Evolutionary conservation across 2,329 filamentous ascomycete genomes (phyloP), one percentile per base, ranked within the genome.

Genomic region (Paecilomyces sp.): DNA sequence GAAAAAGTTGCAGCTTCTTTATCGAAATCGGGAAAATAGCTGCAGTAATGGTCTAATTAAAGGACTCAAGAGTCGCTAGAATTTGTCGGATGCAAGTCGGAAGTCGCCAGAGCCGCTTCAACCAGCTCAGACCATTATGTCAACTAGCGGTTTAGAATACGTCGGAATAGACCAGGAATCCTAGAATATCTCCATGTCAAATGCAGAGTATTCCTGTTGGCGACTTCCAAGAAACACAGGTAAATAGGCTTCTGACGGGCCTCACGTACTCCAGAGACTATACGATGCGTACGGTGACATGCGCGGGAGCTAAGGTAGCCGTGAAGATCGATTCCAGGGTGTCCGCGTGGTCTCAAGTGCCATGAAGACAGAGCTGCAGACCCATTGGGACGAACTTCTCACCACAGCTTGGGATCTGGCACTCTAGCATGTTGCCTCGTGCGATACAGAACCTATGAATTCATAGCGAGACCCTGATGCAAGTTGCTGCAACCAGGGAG

Each of bases 21-120:
- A 55, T 57, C 58, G 59, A 52, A 58, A 60, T 63, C 60, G 58
- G 59, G 60, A 62, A 61, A 55, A 47, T 52, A 58, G 58, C 55
- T 64, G 61, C 60, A 61, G 51, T 28, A 31, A 25, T n/a, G 18
- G 50, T 57, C 28, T 53, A 53, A 25, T 53, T 53, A 53, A 53
- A 25, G 51, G 22, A 13, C 28, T 13, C 51, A 25, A 53, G 41
- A 47, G 9, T 24, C 22, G 51, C 28, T 53, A 53, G 51, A 30
- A 30, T 30, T 53, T 53, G 24, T 8, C 28, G 24, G 15, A 53
- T 15, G 51, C 28, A 53, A 53, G 22, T 25, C 51, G 12, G n/a
- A 53, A 25, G 24, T 25, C 25, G 22, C 51, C 24, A 25, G 51
- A 25, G 51, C 28, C 22, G 24, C 22, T 13, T 53, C 51, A 12